Evolutionary conservation across 352 stramenopile genomes (phyloP), one percentile per base, ranked within the genome.

Genomic region (Globisporangium acanthophoron): DNA sequence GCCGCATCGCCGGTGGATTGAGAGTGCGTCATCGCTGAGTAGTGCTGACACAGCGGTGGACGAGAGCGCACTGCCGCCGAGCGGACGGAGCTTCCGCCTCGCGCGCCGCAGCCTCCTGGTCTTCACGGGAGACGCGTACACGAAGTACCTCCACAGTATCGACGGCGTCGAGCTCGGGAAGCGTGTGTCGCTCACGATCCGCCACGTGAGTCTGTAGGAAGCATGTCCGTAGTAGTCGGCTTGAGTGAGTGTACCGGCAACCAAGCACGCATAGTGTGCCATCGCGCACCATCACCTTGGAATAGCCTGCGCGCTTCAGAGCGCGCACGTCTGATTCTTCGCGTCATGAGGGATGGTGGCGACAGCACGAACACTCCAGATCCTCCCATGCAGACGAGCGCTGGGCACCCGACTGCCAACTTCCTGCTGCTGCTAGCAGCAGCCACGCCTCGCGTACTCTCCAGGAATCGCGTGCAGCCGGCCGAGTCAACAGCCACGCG

Each of bases 121-220:
- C 40, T 88, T 88, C 59, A 86, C 73, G 1, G 64, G 62, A 20
- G 67, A 83, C 53, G 75, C 78, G 5, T 88, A 88, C 64, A 80
- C 71, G 11, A 60, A 70, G 40, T 76, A 84, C 43, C 51, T 88
- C 24, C 78, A 88, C 54, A 88, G 78, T 56, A 85, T 88, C 59
- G 73, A 83, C 64, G 66, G 76, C 37, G 64, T 88, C 13, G 52
- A 71, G 62, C 27, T 48, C 16, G 71, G 64, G 29, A 83, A 68
- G 11, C 78, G 78, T 15, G 68, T 86, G 54, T 88, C 78, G 39
- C 54, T 88, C 15, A 88, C 78, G 9, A 66, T 88, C 62, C 78
- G 78, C 31, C 67, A 84, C 49, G 78, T 85, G n/a, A 37, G 48
- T 52, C 31, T 60, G 16, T 57, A 40, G 46, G 18, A 52, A 37